phyloP scores from a whole-genome alignment of 1,284 basidiomycete species.

The Meira nashicola region DNA sequence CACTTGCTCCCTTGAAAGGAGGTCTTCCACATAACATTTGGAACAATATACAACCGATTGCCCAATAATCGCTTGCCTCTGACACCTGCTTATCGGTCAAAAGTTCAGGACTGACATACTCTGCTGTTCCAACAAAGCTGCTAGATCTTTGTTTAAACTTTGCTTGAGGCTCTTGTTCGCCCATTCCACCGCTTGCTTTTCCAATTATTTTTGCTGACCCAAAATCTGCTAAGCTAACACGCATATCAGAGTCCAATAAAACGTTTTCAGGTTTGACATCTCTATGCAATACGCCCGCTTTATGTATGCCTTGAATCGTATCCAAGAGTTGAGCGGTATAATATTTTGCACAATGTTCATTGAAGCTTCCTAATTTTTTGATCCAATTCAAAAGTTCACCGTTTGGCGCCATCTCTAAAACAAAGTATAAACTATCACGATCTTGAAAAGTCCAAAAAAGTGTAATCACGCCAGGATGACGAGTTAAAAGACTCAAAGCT shows the following conservation, averaged over 20 bases:
- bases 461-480: constrained; percentile 46
- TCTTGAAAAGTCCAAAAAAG: constrained; percentile 52
- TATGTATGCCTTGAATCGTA: constrained; percentile 44
- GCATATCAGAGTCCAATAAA: constrained; percentile 35
- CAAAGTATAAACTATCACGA: constrained; percentile 49
- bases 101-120: constrained; percentile 91
- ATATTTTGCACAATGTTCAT: constrained; percentile 27
- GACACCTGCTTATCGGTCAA: constrained; percentile 62
- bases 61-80: constrained; percentile 59
- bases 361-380: constrained; percentile 43
- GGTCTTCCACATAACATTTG: constrained; percentile 59
- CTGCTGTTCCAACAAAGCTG: constrained; percentile 93
- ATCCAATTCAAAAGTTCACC: constrained; percentile 48
- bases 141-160: constrained; percentile 55
- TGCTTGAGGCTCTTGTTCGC: constrained; percentile 1
- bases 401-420: constrained; percentile 47
- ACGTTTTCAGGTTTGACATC: constrained; percentile 51
- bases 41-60: constrained; percentile 60
- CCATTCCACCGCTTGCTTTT: neutral
- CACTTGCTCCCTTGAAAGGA: constrained; percentile 60
- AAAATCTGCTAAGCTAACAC: constrained; percentile 50
- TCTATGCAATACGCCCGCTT: constrained; percentile 42
- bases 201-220: constrained; percentile 43
- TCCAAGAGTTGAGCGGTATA: constrained; percentile 47
- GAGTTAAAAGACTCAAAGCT: constrained; percentile 44